Conservation (phyloP, 1,284 basidiomycete species). For the Amylostereum areolatum region DNA sequence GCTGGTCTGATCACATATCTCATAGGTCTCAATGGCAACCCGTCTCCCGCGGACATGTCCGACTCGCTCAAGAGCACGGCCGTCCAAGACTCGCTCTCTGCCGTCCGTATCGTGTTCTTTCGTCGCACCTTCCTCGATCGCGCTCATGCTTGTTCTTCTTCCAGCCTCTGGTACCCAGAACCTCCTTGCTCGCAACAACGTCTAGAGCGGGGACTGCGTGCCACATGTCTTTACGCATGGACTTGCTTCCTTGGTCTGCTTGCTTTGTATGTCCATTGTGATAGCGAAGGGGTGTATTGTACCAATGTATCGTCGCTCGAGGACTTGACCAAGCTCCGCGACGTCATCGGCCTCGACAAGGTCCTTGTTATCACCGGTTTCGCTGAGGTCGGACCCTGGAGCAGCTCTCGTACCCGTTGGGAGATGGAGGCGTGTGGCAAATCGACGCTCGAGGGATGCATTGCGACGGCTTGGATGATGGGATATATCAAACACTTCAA, state of each 20-base stretch:
- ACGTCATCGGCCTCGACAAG: conserved; percentile 90
- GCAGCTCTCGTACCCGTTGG: conserved; percentile 97
- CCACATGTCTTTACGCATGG: no score
- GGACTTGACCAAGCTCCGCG: conserved; percentile 73
- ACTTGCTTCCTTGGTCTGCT: no score
- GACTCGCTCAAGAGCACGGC: conserved; percentile 17
- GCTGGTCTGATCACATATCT: conserved; percentile 30
- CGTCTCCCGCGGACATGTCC: conserved; percentile 22
- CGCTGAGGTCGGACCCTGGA: conserved; percentile 98
- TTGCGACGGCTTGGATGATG: conserved; percentile 99
- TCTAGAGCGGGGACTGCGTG: neutral
- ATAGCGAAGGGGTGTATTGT: no score
- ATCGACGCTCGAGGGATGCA: conserved; percentile 94
- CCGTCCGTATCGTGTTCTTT: conserved; percentile 16
- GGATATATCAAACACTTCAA: conserved; percentile 98
- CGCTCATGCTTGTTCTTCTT: neutral
- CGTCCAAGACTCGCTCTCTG: conserved; percentile 20
- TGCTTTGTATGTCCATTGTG: no score
- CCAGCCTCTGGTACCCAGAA: conserved; percentile 19
- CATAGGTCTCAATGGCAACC: conserved; percentile 23
- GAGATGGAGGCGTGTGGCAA: conserved; percentile 96
- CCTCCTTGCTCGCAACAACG: conserved; percentile 18
- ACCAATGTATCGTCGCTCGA: conserved; percentile 15
- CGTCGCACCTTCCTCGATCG: neutral
- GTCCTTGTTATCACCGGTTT: conserved; percentile 92